Evolutionary conservation across 192 early-diverging fungal species (phyloP), one percentile per base, ranked within the genome.

Genomic region (Backusella mclennaniae): DNA sequence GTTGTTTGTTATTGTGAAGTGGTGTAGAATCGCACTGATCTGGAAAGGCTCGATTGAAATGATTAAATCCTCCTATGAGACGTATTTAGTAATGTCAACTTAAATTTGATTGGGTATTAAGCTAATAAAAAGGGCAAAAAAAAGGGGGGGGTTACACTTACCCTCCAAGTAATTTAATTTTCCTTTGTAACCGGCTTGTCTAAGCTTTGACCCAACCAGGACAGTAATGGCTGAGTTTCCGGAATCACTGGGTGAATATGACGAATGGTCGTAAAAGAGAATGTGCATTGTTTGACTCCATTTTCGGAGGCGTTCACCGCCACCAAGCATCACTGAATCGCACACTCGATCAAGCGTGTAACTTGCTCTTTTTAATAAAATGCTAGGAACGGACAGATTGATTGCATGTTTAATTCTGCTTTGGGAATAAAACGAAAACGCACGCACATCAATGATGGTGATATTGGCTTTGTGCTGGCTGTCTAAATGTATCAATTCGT

Each of bases 311-410:
- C 75, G 71, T 19, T 81, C 77, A 38, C 74, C 75, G 42, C 17
- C 21, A 71, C 42, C 42, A 7, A 44, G 26, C 14, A 44, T 15
- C 1, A 88, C 83, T 1, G 73, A 68, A 29, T 91, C 87, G 38
- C 83, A 80, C 56, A 94, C 77, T 77, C 84, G 86, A 73, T 92
- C 87, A 15, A 90, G 81, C 2, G 88, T 84, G 73, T 85, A 90
- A 23, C 85, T 83, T 68, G 79, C 70, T 68, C 93, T 81, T 72
- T 89, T 89, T 52, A 94, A 83, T 39, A 95, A 81, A 19, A 91
- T 94, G 17, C 87, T 90, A 7, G 94, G 90, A 2, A 90, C 81
- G 35, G 85, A 87, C 67, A 95, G 82, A 76, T 85, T 93, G 36
- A 94, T 83, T 0, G 92, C 88, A 1, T 80, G 75, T 35, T 79